phyloP scores from a whole-genome alignment of 352 stramenopile genomes.

The Phytophthora nicotianae region DNA sequence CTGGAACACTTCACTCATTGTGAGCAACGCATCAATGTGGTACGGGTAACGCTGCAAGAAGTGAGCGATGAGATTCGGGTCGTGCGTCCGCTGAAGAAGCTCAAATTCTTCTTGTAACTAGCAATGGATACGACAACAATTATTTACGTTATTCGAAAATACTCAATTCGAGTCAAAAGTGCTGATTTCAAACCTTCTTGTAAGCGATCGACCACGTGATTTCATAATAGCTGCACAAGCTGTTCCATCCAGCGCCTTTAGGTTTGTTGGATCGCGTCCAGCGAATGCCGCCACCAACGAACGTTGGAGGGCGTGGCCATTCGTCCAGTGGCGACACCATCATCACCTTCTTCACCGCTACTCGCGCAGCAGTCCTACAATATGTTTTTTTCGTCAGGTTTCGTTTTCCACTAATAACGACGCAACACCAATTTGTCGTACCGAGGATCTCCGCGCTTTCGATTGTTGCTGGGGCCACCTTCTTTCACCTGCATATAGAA shows the following conservation, averaged over 20 bases:
- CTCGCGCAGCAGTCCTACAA: constrained; percentile 54
- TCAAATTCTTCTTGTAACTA: constrained; percentile 86
- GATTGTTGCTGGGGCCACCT: constrained; percentile 42
- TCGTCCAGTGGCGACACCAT: constrained; percentile 81
- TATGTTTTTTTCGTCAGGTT: constrained; percentile 7
- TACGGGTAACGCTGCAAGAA: constrained; percentile 87
- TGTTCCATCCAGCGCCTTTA: constrained; percentile 65
- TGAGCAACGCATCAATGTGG: constrained; percentile 83
- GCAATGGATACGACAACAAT: constrained; percentile 2
- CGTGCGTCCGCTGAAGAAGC: constrained; percentile 79
- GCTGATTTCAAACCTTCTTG: constrained; percentile 64
- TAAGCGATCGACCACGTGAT: constrained; percentile 88
- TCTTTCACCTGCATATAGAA: constrained; percentile 62
- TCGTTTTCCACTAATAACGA: not conserved
- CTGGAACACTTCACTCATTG: constrained; percentile 89
- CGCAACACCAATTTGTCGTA: constrained; percentile 12
- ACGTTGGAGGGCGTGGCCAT: constrained; percentile 86
- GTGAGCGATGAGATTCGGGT: constrained; percentile 81
- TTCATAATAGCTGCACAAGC: constrained; percentile 80
- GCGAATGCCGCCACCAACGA: constrained; percentile 84
- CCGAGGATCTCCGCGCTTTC: constrained; percentile 67
- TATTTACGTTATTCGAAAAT: not conserved
- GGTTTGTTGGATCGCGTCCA: constrained; percentile 86
- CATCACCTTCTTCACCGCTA: constrained; percentile 75
- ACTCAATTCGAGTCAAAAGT: not conserved